These are phyloP conservation scores for Cryptococcus hybrid DNA, from an alignment of 1,284 basidiomycete genomes.

Conservation along the genomic window DNA sequence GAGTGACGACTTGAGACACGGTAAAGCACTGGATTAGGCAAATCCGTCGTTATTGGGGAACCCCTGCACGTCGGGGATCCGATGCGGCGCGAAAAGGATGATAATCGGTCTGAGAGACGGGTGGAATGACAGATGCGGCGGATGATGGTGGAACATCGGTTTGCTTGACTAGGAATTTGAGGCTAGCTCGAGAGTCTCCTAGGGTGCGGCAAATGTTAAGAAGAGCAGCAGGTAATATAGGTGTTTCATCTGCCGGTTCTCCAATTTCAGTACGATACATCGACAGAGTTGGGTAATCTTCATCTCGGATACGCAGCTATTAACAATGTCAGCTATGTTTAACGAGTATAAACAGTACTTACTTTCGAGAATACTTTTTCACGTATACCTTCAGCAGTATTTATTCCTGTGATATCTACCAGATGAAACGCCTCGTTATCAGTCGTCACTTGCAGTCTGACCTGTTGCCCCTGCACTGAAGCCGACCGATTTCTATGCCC, in stretches of 20 bases:
- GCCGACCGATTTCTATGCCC: constrained; percentile 20
- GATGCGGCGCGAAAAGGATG: background rate
- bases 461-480: constrained; percentile 20
- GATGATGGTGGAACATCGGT: constrained; percentile 34
- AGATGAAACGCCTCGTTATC: constrained; percentile 76
- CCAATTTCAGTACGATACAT: constrained; percentile 84
- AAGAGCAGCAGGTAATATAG: constrained; percentile 66
- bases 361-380: constrained; percentile 84
- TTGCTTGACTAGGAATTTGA: constrained; percentile 70
- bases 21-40: constrained; percentile 11
- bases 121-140: constrained; percentile 40
- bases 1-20: constrained; percentile 35
- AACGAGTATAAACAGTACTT: constrained; percentile 22
- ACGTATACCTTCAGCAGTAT: constrained; percentile 68
- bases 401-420: constrained; percentile 72
- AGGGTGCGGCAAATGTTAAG: constrained; percentile 67
- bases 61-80: constrained; percentile 15
- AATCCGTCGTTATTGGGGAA: constrained; percentile 33
- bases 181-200: constrained; percentile 69
- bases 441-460: constrained; percentile 60
- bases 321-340: background rate
- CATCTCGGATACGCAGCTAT: constrained; percentile 78
- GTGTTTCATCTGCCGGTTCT: constrained; percentile 66
- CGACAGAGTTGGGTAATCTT: constrained; percentile 70
- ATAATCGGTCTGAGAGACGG: constrained; percentile 9